Evolutionary conservation across 192 early-diverging fungal species (phyloP).

Genomic region (Coemansia sp.): DNA sequence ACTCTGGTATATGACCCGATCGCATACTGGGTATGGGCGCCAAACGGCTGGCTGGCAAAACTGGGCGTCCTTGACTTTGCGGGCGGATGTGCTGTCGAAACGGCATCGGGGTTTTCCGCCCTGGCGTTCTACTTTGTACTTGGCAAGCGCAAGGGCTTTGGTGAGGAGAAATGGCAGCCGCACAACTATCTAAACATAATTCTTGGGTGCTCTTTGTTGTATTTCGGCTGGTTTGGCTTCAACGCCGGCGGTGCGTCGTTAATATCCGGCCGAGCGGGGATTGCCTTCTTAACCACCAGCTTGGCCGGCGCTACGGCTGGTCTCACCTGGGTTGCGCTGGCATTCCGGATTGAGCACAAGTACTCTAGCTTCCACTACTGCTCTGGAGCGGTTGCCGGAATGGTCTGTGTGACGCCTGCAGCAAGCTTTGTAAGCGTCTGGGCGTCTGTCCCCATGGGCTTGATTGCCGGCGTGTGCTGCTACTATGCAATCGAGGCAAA

Average conservation of each 20-base stretch:
- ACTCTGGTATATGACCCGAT: slow-evolving; percentile 72
- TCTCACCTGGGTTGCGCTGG: slow-evolving; percentile 72
- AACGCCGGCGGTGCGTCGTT: slow-evolving; percentile 80
- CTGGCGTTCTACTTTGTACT: slow-evolving; percentile 82
- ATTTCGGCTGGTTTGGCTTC: slow-evolving; percentile 93
- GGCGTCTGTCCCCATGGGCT: slow-evolving; percentile 75
- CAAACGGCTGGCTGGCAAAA: slow-evolving; percentile 73
- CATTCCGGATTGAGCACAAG: slow-evolving; percentile 70
- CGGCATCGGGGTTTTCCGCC: slow-evolving; percentile 75
- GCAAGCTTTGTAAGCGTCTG: slow-evolving; percentile 74
- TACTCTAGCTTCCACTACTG: slow-evolving; percentile 83
- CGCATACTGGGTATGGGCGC: slow-evolving; percentile 82
- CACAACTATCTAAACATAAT: slow-evolving; percentile 84
- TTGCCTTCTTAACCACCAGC: slow-evolving; percentile 75
- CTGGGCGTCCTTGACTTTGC: slow-evolving; percentile 85
- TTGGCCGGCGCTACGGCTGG: slow-evolving; percentile 69
- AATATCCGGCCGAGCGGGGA: slow-evolving; percentile 69
- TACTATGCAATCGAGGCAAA: slow-evolving; percentile 66
- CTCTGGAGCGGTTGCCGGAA: slow-evolving; percentile 84
- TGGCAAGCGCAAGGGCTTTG: slow-evolving; percentile 71
- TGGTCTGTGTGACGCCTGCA: slow-evolving; percentile 87
- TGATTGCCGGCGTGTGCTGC: slow-evolving; percentile 64
- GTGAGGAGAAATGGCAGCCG: slow-evolving; percentile 63
- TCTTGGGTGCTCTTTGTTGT: slow-evolving; percentile 77
- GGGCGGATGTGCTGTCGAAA: slow-evolving; percentile 85